Percentiles rank a stretch among this genome's conserved stretches.
These are phyloP conservation scores for Aphanomyces euteiches DNA, from an alignment of 352 stramenopile genomes.

Conservation along the genomic window DNA sequence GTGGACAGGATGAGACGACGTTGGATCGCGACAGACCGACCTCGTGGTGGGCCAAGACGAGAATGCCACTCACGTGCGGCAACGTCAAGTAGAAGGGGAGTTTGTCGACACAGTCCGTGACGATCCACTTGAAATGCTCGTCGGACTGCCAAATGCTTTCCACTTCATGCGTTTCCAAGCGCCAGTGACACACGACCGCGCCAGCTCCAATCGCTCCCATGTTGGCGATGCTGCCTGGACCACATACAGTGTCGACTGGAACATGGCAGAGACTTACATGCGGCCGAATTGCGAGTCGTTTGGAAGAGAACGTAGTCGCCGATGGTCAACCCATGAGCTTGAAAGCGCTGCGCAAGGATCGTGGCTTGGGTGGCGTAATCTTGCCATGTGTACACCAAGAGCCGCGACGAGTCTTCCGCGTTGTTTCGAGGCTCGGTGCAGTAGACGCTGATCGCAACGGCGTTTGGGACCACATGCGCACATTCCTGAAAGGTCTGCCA, in stretches of 20 bases:
- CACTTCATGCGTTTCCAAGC: not conserved
- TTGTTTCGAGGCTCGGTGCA: too few relatives aligned
- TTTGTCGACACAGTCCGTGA: not conserved
- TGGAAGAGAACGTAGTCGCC: not conserved
- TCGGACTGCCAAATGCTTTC: not conserved
- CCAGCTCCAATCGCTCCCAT: constrained; percentile 11
- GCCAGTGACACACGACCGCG: constrained; percentile 7
- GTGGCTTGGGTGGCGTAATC: not conserved
- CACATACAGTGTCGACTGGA: not conserved
- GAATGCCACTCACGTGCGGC: not conserved
- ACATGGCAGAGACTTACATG: not conserved
- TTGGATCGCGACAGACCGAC: not conserved
- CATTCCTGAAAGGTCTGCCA: not conserved
- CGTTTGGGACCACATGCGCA: not conserved
- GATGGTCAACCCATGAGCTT: not conserved
- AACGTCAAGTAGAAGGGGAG: not conserved
- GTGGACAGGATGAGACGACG: not conserved
- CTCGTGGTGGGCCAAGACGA: not conserved
- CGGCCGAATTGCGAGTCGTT: not conserved
- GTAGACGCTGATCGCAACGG: not conserved
- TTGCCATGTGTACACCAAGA: not conserved
- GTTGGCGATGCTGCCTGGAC: not conserved
- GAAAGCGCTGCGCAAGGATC: not conserved
- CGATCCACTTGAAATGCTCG: constrained; percentile 9
- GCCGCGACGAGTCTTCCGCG: not conserved